A percentile compares a stretch with the other conserved stretches of the same genome.
phyloP scores from a whole-genome alignment of 2,329 filamentous ascomycete species.

The Diplodia intermedia region DNA sequence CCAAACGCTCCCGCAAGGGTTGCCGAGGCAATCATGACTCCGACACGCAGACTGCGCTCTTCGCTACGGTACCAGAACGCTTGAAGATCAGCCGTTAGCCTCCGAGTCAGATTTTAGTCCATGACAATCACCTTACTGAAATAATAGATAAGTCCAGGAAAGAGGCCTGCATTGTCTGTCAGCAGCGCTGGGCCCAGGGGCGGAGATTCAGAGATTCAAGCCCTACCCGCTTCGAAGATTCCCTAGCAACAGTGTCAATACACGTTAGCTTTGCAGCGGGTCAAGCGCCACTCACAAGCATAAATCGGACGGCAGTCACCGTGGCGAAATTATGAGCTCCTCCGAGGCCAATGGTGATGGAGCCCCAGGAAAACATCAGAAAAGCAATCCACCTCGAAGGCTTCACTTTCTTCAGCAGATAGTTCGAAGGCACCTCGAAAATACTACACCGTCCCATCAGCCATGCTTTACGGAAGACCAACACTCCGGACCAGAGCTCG shows the following conservation, averaged over 20 bases:
- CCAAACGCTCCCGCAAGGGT: constrained; percentile 63
- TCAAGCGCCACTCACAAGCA: constrained; percentile 41
- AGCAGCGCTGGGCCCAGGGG: neutral
- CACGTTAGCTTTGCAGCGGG: constrained; percentile 20
- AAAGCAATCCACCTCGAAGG: constrained; percentile 50
- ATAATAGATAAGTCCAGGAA: constrained; percentile 52
- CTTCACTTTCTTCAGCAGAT: constrained; percentile 65
- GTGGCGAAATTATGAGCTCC: constrained; percentile 53
- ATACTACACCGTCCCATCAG: constrained; percentile 38
- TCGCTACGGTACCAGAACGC: constrained; percentile 63
- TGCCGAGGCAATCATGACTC: constrained; percentile 61
- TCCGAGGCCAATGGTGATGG: constrained; percentile 56
- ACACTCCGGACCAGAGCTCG: neutral
- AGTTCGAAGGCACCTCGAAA: constrained; percentile 63
- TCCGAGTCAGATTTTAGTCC: neutral
- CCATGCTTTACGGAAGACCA: neutral
- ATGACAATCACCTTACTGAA: constrained; percentile 48
- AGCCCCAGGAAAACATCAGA: constrained; percentile 57
- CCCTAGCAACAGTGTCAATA: constrained; percentile 30
- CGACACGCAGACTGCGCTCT: constrained; percentile 65
- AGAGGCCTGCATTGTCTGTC: constrained; percentile 34
- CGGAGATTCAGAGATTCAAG: neutral
- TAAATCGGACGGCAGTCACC: constrained; percentile 51
- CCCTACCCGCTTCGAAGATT: constrained; percentile 38
- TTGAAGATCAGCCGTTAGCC: constrained; percentile 9